Conservation (phyloP, 73 alveolate genomes). For the Paraurostyla sp. region DNA sequence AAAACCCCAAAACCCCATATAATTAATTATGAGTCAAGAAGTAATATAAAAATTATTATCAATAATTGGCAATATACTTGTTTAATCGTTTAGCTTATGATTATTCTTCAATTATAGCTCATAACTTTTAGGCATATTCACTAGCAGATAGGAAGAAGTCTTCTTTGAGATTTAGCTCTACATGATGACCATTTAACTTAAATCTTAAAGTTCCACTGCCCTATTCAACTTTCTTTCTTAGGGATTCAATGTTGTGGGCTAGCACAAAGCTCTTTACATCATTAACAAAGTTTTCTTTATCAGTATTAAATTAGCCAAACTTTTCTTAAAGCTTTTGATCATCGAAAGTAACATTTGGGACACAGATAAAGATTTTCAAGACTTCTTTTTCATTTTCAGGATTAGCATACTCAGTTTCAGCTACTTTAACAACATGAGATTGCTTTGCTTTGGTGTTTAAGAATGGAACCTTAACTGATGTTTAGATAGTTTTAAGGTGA, state of each 20-base stretch:
- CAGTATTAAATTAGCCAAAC: conserved; percentile 18
- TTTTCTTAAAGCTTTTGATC: conserved; percentile 8
- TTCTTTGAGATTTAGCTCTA: conserved; percentile 45
- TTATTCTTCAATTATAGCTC: too few species aligned
- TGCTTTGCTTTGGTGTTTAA: background rate
- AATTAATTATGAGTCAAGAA: too few species aligned
- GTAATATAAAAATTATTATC: too few species aligned
- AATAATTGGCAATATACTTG: too few species aligned
- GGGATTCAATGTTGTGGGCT: conserved; percentile 14
- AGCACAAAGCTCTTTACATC: conserved; percentile 40
- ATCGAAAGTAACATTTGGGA: conserved; percentile 34
- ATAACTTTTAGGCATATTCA: too few species aligned
- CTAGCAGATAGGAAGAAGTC: conserved; percentile 47
- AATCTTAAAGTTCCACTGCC: conserved; percentile 28
- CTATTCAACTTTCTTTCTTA: background rate
- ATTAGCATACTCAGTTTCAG: conserved; percentile 54
- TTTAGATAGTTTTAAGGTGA: background rate
- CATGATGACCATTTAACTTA: conserved; percentile 12
- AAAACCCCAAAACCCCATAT: too few species aligned
- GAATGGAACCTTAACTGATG: conserved; percentile 59
- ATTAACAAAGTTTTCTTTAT: conserved; percentile 40
- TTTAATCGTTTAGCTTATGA: too few species aligned
- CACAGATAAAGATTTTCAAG: conserved; percentile 30
- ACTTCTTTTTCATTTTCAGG: conserved; percentile 34
- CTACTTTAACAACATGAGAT: conserved; percentile 8